phyloP scores from a whole-genome alignment of 108 stramenopile species.

The Conticribra guillardii region DNA sequence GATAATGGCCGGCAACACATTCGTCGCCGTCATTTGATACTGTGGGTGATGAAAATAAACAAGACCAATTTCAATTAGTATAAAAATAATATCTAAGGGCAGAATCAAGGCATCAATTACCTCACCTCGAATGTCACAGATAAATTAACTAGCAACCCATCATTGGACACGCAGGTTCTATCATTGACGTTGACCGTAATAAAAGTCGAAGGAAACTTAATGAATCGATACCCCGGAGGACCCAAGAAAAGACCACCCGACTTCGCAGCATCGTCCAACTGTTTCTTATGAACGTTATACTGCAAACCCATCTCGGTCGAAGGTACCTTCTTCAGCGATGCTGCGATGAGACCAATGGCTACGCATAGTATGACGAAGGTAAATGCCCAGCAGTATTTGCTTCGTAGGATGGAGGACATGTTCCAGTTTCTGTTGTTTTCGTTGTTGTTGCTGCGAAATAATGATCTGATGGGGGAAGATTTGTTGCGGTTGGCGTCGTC shows the following conservation, averaged over 20 bases:
- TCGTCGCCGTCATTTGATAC: conserved; percentile 51
- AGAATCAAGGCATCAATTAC: not conserved
- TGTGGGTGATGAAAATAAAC: not conserved
- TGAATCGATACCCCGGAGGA: conserved; percentile 47
- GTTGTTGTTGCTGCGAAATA: no score
- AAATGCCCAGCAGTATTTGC: not conserved
- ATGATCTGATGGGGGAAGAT: no score
- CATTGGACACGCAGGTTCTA: conserved; percentile 51
- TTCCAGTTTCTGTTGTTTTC: no score
- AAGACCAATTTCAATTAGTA: not conserved
- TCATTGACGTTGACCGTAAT: conserved; percentile 39
- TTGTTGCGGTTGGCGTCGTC: no score
- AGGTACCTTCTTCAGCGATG: conserved; percentile 44
- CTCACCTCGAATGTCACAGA: conserved; percentile 51
- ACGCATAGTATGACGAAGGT: conserved; percentile 14
- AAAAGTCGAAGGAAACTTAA: conserved; percentile 65
- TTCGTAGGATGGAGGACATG: no score
- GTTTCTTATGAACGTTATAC: conserved; percentile 48
- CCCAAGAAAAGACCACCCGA: conserved; percentile 26
- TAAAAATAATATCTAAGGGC: not conserved
- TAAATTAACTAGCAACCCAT: conserved; percentile 50
- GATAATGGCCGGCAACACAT: conserved; percentile 35
- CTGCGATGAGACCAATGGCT: conserved; percentile 30
- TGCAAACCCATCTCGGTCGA: conserved; percentile 45
- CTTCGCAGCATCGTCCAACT: conserved; percentile 49